phyloP scores from a whole-genome alignment of 331 rosid species.

The Malus hybrid region DNA sequence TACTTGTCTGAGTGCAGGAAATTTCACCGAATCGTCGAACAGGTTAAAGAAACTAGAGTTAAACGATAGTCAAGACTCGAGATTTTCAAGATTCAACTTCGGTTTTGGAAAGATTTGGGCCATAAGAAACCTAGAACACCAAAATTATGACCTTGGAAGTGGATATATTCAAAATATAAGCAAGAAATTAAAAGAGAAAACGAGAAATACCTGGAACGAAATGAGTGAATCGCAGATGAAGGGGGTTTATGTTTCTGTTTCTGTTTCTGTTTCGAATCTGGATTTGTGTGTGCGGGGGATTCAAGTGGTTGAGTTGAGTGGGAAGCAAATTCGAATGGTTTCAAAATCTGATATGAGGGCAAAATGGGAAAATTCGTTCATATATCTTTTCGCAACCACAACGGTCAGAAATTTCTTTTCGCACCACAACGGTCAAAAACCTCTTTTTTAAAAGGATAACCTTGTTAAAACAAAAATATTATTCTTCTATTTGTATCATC shows the following conservation, averaged over 20 bases:
- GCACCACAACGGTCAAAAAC: too few species aligned
- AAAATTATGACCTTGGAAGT: not conserved
- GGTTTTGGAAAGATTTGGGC: not conserved
- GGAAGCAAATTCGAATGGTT: constrained; percentile 3
- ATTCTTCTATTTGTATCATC: too few species aligned
- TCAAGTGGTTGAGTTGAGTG: not conserved
- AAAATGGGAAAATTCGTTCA: not conserved
- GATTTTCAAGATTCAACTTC: not conserved
- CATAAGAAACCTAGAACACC: not conserved
- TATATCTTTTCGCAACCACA: too few species aligned
- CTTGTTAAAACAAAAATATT: too few species aligned
- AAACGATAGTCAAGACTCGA: not conserved
- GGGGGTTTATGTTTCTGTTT: not conserved
- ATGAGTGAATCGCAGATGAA: not conserved
- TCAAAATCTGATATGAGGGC: not conserved
- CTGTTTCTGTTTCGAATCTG: not conserved
- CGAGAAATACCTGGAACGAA: not conserved
- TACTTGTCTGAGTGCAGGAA: not conserved
- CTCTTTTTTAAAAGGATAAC: too few species aligned
- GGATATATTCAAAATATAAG: not conserved
- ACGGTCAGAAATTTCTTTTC: too few species aligned
- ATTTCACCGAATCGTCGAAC: not conserved
- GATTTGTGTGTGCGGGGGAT: not conserved
- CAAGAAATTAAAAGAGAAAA: not conserved
- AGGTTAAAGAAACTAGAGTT: not conserved